Base-by-base conservation (phyloP, 2,329 filamentous ascomycete genomes). In the Chaetothyriales sp. region DNA sequence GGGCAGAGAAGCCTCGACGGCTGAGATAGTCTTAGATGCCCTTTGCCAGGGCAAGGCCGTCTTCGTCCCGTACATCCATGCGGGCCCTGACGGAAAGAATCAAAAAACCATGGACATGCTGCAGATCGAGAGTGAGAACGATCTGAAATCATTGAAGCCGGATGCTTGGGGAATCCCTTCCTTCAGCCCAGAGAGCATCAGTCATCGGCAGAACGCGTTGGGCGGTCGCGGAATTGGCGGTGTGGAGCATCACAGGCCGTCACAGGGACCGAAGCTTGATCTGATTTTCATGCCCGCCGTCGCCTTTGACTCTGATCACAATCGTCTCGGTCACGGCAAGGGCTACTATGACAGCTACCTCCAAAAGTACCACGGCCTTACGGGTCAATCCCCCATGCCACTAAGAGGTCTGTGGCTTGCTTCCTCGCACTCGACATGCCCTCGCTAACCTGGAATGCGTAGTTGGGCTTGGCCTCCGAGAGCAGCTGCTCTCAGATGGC, bases 111-210 rank as follows among this genome's bases (percentile, higher is more conserved):
- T 98, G 92, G 89, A 95, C 64, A 97, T 98, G 92, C 80, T 98
- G 19, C 81, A 81, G 56, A 73, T 98, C 43, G 72, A 75, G 52
- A 83, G 81, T 22, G 67, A 87, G 48, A 70, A 78, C 25, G 92
- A 98, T 66, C 95, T 89, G 66, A 80, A 88, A 57, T 78, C 78
- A 20, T 73, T 97, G 54, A 70, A 81, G 62, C 76, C 77, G 43
- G 92, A 98, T 68, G 81, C 77, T 65, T 98, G 92, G 92, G 89
- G 89, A 8, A 98, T 98, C 58, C 92, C 92, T n/a, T 90, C 85
- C 29, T 78, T 94, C 53, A 75, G 80, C 54, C 71, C 76, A 48
- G 73, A 77, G 18, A 85, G 84, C 1, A 75, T 94, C 2, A 66
- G 74, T 47, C 69, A 74, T 55, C 78, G 89, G 60, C 76, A 80